phyloP scores from a whole-genome alignment of 305 asterid genomes.

The Coffea humblotiana region DNA sequence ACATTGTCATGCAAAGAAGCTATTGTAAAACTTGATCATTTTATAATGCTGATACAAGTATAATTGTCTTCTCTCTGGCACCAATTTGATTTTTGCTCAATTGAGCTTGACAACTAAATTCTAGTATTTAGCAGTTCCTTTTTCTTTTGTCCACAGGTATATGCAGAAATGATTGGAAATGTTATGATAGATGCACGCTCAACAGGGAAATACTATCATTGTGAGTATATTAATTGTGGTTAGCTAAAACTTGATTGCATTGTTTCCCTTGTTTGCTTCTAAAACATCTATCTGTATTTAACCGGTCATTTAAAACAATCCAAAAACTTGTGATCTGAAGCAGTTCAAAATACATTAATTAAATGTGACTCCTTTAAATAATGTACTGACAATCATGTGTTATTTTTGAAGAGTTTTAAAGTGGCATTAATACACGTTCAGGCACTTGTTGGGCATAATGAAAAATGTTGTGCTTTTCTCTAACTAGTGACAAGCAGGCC shows the following conservation, averaged over 20 bases:
- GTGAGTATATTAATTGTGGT: constrained; percentile 41
- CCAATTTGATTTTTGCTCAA: not conserved
- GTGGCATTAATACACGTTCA: not conserved
- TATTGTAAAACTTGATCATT: too few relatives aligned
- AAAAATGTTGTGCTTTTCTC: not conserved
- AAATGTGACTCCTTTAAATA: too few relatives aligned
- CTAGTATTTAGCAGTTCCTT: not conserved
- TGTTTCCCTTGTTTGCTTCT: too few relatives aligned
- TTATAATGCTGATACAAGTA: too few relatives aligned
- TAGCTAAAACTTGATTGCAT: too few relatives aligned
- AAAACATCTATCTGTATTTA: too few relatives aligned
- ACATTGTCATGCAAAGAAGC: too few relatives aligned
- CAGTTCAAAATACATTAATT: too few relatives aligned
- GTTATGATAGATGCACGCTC: constrained; percentile 99
- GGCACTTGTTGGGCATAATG: too few relatives aligned
- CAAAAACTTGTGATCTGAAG: too few relatives aligned
- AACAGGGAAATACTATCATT: constrained; percentile 96
- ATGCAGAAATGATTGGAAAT: constrained; percentile 95
- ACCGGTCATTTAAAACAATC: too few relatives aligned
- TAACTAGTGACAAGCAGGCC: not conserved
- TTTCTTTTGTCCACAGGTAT: not conserved
- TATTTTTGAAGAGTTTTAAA: not conserved
- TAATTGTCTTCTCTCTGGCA: too few relatives aligned
- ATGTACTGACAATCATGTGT: not conserved
- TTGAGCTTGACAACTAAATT: not conserved